These are phyloP conservation scores for Ulvella scutata DNA, from an alignment of 139 green algal species.

Conservation along the genomic window DNA sequence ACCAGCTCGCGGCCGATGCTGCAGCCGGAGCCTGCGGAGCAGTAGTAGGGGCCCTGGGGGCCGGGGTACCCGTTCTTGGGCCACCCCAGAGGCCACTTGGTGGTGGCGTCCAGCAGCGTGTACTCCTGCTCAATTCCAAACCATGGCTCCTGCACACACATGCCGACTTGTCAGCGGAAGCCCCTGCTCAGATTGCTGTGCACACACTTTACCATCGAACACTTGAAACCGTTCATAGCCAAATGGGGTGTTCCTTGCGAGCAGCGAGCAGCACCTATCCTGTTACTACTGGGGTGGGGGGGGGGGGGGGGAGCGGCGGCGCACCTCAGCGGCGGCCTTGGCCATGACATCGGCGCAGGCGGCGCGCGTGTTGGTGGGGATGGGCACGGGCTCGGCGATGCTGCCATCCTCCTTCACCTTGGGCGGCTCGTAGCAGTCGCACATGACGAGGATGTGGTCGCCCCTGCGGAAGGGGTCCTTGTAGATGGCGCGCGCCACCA, in stretches of 20 bases:
- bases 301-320: too few species aligned
- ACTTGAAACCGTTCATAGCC: too few species aligned
- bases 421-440: conserved; percentile 81
- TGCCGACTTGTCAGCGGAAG: too few species aligned
- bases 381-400: conserved; percentile 31
- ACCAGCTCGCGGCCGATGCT: conserved; percentile 84
- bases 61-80: conserved; percentile 77
- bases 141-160: conserved; percentile 61
- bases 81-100: conserved; percentile 95
- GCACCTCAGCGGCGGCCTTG: conserved; percentile 32
- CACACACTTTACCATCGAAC: too few species aligned
- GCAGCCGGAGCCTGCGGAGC: conserved; percentile 69
- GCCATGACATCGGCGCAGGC: conserved; percentile 44
- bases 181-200: too few species aligned
- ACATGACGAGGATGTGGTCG: conserved; percentile 93
- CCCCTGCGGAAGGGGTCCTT: conserved; percentile 62
- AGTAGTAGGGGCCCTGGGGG: conserved; percentile 92
- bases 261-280: too few species aligned
- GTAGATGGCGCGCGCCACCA: conserved; percentile 33
- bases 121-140: conserved; percentile 98
- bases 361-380: conserved; percentile 88
- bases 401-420: conserved; percentile 42
- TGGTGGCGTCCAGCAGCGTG: conserved; percentile 85
- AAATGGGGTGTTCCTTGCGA: too few species aligned
- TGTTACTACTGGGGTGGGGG: too few species aligned